Conservation (phyloP, 192 early-diverging fungal species). For the Piromyces finnis region DNA sequence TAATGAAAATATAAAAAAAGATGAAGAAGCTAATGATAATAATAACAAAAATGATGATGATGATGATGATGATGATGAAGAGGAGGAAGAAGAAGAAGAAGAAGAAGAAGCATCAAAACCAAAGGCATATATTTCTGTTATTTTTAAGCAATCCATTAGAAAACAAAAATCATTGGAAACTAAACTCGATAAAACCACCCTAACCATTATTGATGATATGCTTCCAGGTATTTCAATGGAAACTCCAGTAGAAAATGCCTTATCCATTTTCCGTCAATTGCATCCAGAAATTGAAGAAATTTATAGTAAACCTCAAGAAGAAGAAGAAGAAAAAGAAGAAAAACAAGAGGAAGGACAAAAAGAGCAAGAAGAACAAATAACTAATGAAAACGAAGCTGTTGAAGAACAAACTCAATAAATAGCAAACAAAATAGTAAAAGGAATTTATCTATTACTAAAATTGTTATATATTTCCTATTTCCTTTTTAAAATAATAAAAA, state of each 20-base stretch:
- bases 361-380: no score
- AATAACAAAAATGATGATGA: not conserved
- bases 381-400: no score
- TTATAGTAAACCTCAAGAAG: not conserved
- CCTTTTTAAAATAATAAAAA: no score
- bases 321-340: not conserved
- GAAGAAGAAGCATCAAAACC: not conserved
- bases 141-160: not conserved
- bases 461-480: no score
- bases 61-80: not conserved
- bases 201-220: not conserved
- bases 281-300: not conserved
- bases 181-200: not conserved
- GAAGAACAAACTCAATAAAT: no score
- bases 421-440: no score
- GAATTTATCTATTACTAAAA: no score
- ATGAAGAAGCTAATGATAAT: not conserved
- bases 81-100: not conserved
- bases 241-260: not conserved
- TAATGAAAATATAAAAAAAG: not conserved
- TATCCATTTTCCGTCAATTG: not conserved
- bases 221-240: not conserved
- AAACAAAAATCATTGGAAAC: not conserved
- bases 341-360: not conserved
- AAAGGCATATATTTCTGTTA: not conserved